phyloP scores from a whole-genome alignment of 2,329 filamentous ascomycete species.

The Aschersonia sp. region DNA sequence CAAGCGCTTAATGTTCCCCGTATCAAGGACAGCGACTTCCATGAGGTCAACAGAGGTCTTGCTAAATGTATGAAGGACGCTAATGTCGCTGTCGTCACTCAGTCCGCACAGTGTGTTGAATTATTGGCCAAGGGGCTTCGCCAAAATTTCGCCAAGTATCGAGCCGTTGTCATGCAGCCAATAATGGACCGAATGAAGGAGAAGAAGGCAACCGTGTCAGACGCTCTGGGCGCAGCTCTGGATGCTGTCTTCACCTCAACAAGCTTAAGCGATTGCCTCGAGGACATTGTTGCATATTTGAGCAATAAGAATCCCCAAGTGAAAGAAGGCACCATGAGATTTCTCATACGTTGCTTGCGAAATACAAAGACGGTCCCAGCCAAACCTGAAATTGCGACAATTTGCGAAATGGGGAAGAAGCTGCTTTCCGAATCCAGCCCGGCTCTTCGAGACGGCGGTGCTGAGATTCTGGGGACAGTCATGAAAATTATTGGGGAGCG shows the following conservation, averaged over 20 bases:
- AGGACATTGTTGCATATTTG: conserved; percentile 74
- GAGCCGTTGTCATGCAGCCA: conserved; percentile 64
- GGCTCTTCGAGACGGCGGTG: conserved; percentile 71
- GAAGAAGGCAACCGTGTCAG: conserved; percentile 81
- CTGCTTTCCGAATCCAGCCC: conserved; percentile 81
- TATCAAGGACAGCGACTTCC: conserved; percentile 83
- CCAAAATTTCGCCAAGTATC: conserved; percentile 65
- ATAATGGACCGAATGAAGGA: conserved; percentile 96
- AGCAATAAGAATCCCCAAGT: conserved; percentile 95
- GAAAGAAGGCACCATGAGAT: conserved; percentile 88
- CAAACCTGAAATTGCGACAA: conserved; percentile 68
- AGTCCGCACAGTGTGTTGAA: conserved; percentile 87
- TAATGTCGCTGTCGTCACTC: conserved; percentile 85
- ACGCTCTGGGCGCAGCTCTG: conserved; percentile 73
- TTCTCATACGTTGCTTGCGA: conserved; percentile 76
- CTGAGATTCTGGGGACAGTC: conserved; percentile 80
- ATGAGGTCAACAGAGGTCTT: conserved; percentile 67
- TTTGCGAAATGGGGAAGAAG: conserved; percentile 84
- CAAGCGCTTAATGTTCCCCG: conserved; percentile 66
- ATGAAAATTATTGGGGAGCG: conserved; percentile 99
- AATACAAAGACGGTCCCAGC: conserved; percentile 71
- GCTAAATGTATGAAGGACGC: conserved; percentile 99
- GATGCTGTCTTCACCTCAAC: conserved; percentile 56
- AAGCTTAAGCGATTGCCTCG: conserved; percentile 69
- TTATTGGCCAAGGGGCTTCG: conserved; percentile 75